Percentiles rank a stretch among this genome's conserved stretches.
These are phyloP conservation scores for Saccharomyces hybrid DNA, from an alignment of 1,139 yeast genomes.

Conservation along the genomic window DNA sequence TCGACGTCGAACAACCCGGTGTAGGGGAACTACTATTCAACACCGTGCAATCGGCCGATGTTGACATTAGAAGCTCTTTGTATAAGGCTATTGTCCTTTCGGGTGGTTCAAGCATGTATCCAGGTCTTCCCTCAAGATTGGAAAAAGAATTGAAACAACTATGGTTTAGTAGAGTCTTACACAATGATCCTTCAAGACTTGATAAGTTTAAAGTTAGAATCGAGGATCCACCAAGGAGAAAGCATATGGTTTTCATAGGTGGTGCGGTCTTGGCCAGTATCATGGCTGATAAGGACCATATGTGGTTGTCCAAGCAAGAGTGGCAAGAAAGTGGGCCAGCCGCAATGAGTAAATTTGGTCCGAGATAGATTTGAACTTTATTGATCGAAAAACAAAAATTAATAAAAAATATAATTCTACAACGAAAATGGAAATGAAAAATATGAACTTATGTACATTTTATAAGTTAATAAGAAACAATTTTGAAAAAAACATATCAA, in stretches of 20 bases:
- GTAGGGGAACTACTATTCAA: slow-evolving; percentile 88
- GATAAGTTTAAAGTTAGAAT: slow-evolving; percentile 91
- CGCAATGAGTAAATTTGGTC: slow-evolving; percentile 81
- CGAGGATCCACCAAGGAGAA: slow-evolving; percentile 98
- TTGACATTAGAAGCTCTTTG: slow-evolving; percentile 81
- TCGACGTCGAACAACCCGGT: slow-evolving; percentile 95
- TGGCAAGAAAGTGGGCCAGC: slow-evolving; percentile 97
- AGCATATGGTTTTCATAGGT: slow-evolving; percentile 97
- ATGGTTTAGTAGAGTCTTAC: slow-evolving; percentile 84
- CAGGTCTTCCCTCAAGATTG: slow-evolving; percentile 91
- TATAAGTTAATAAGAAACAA: not conserved
- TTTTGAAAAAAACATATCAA: not conserved
- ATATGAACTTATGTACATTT: not conserved
- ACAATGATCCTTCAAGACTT: slow-evolving; percentile 79
- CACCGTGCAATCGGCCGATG: slow-evolving; percentile 89
- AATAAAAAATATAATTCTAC: slow-evolving; percentile 1
- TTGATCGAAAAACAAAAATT: not conserved
- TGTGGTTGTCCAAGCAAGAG: slow-evolving; percentile 95
- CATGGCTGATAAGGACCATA: slow-evolving; percentile 96
- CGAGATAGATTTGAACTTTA: slow-evolving; percentile 44
- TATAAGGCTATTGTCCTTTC: slow-evolving; percentile 89
- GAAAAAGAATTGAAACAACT: slow-evolving; percentile 94
- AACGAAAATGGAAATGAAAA: slow-evolving; percentile 3
- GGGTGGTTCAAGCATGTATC: slow-evolving; percentile 98
- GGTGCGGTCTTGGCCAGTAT: slow-evolving; percentile 97